These are phyloP conservation scores for Jimgerdemannia lactiflua DNA, from an alignment of 192 early-diverging fungal species.

Conservation along the genomic window DNA sequence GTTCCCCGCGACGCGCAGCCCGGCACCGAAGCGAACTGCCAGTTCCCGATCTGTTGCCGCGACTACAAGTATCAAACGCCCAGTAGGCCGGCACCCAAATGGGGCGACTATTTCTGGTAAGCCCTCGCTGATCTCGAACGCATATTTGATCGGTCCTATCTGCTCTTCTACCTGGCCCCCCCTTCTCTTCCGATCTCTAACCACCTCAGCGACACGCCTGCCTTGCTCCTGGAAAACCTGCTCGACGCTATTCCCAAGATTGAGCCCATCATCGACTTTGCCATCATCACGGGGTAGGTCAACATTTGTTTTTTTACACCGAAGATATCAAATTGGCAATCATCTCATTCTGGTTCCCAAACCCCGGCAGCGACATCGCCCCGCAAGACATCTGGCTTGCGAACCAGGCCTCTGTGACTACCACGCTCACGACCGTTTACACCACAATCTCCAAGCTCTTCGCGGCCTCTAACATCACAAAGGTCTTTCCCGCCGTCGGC, in stretches of 20 bases:
- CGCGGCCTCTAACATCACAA: conserved; percentile 25
- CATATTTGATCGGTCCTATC: neutral
- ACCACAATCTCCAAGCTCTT: conserved; percentile 12
- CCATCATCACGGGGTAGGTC: conserved; percentile 52
- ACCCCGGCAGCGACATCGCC: conserved; percentile 43
- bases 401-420: conserved; percentile 32
- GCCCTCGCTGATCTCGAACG: too few species aligned
- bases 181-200: neutral
- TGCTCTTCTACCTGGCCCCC: neutral
- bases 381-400: conserved; percentile 54
- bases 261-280: conserved; percentile 36
- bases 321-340: neutral
- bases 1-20: conserved; percentile 7
- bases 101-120: conserved; percentile 36
- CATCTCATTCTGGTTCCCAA: conserved; percentile 5
- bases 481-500: conserved; percentile 50
- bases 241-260: conserved; percentile 43
- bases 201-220: conserved; percentile 45
- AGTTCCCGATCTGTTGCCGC: conserved; percentile 51
- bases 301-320: conserved; percentile 43
- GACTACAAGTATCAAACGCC: neutral
- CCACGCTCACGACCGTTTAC: neutral
- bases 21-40: conserved; percentile 44
- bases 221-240: conserved; percentile 38
- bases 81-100: conserved; percentile 28